Conservation (phyloP, 1,284 basidiomycete species). For the Boletus mariae region DNA sequence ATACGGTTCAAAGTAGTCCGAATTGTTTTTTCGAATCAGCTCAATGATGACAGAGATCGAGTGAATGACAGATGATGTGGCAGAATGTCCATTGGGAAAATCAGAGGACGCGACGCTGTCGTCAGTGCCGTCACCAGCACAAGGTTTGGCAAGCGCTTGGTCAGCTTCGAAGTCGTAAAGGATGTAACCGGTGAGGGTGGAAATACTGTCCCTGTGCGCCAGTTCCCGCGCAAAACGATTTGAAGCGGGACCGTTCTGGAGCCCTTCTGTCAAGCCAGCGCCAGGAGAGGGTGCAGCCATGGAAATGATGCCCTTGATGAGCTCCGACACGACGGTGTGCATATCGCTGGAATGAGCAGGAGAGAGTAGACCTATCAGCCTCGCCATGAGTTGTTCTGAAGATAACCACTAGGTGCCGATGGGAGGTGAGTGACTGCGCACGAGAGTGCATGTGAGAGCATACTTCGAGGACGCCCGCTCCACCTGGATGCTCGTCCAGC, state of each 20-base stretch:
- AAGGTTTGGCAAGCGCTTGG: constrained; percentile 20
- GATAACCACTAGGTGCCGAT: constrained; percentile 74
- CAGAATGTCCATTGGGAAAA: constrained; percentile 68
- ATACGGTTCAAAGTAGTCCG: constrained; percentile 98
- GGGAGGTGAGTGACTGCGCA: constrained; percentile 21
- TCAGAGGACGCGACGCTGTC: constrained; percentile 17
- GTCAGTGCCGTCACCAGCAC: constrained; percentile 9
- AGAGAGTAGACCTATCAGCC: constrained; percentile 81
- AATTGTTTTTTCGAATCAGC: constrained; percentile 97
- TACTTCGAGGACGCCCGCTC: constrained; percentile 83
- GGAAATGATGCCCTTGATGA: constrained; percentile 93
- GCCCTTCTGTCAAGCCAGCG: constrained; percentile 60
- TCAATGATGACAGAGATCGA: constrained; percentile 92
- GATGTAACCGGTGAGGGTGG: constrained; percentile 78
- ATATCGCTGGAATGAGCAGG: constrained; percentile 75
- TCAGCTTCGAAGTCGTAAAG: constrained; percentile 55
- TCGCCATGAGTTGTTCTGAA: constrained; percentile 78
- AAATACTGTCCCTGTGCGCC: constrained; percentile 73
- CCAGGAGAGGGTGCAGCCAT: constrained; percentile 89
- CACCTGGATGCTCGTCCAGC: constrained; percentile 83
- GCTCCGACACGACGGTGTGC: constrained; percentile 86
- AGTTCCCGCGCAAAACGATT: constrained; percentile 90
- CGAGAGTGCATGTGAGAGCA: constrained; percentile 38
- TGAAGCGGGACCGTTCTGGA: constrained; percentile 68
- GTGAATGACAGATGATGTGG: constrained; percentile 85